Evolutionary conservation across 2,329 filamentous ascomycete species (phyloP).

Genomic region (Gliomastix tumulicola): DNA sequence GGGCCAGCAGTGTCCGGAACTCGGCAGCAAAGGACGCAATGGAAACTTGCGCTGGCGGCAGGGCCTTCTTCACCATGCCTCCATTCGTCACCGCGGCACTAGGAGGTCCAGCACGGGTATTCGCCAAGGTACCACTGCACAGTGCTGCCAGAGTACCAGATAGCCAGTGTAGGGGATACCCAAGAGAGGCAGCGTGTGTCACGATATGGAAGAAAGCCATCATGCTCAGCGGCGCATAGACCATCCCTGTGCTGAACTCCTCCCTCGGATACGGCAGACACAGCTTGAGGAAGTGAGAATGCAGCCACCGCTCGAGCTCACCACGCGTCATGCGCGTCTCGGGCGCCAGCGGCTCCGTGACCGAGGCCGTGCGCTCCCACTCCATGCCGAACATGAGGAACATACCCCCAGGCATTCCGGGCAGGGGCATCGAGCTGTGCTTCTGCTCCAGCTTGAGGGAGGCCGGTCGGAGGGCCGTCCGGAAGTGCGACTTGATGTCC

Average conservation of each 20-base stretch:
- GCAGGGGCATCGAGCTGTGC: neutral
- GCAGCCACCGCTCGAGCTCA: neutral
- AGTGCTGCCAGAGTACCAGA: neutral
- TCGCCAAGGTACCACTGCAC: neutral
- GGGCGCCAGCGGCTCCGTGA: neutral
- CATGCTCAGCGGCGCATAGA: neutral
- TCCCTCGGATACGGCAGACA: neutral
- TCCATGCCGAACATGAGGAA: neutral
- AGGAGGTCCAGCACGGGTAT: neutral
- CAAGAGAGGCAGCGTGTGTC: neutral
- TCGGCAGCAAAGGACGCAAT: neutral
- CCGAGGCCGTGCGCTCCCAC: neutral
- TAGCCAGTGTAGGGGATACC: conserved; percentile 1
- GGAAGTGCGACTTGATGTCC: neutral
- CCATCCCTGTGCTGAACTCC: neutral
- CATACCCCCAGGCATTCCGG: neutral
- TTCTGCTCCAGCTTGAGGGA: neutral
- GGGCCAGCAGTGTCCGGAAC: neutral
- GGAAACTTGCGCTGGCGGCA: neutral
- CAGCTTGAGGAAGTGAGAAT: conserved; percentile 1
- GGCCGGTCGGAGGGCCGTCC: neutral
- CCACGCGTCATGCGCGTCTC: neutral
- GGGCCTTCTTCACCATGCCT: neutral
- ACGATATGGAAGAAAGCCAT: neutral
- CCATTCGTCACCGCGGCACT: neutral